Base-by-base conservation (phyloP, 2,329 filamentous ascomycete species). In the Clonostachys sp. region DNA sequence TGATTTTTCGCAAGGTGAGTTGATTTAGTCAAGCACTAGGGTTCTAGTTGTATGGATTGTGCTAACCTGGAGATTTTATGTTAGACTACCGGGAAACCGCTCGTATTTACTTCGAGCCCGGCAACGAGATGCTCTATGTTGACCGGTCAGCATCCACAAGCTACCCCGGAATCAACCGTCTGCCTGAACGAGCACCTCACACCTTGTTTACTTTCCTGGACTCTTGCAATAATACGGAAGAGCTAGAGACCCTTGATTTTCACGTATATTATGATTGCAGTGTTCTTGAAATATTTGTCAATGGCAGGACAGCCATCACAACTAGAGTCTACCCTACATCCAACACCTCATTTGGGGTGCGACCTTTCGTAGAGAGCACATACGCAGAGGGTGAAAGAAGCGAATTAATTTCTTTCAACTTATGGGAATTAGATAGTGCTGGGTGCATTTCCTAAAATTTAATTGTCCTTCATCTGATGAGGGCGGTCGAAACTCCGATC, bases 151-250 rank as follows among this genome's bases (percentile, higher is more conserved):
- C 55, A 0, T 70, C 67, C 2, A 63, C 49, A 16, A 38, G 42
- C 10, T 57, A 68, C 24, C 8, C 24, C 24, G 24, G 24, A 18
- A 24, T 51, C 0, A 59, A 61, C 12, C 62, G 73, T 14, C 62
- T 67, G 34, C 70, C 71, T 24, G 54, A 54, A 5, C 39, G 52
- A 1, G 61, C 67, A 41, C 52, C 54, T 36, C 71, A 70, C 0
- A 71, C 74, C 0, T 73, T 75, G 47, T 77, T 74, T 0, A 62
- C 78, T 1, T 75, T 78, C 54, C 50, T 50, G 16, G 42, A 42
- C 0, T 45, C 55, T 5, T 24, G 36, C 2, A 33, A 53, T 2
- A 51, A 48, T 1, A 18, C 34, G 5, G 44, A 7, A 10, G 30
- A n/a, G n/a, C 5, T 57, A 5, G 59, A 61, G 30, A 51, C 55